These are phyloP conservation scores for Phlyctochytrium planicorne DNA, from an alignment of 192 early-diverging fungal species.

Conservation along the genomic window DNA sequence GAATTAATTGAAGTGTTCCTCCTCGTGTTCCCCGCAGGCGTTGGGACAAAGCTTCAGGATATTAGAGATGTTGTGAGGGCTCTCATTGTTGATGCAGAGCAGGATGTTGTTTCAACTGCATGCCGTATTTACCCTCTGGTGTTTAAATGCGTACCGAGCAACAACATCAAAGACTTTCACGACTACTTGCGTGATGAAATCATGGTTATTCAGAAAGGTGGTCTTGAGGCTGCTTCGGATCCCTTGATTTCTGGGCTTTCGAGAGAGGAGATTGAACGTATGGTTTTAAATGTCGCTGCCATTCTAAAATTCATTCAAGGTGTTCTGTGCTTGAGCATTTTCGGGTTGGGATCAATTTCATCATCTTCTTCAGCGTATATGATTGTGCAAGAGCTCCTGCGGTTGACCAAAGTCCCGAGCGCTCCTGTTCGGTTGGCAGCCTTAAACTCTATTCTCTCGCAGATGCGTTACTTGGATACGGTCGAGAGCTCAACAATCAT, in stretches of 20 bases:
- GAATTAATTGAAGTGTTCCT: constrained; percentile 52
- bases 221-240: constrained; percentile 38
- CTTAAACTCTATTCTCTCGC: constrained; percentile 35
- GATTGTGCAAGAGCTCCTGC: constrained; percentile 49
- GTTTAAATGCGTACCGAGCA: constrained; percentile 39
- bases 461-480: constrained; percentile 37
- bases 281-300: neutral
- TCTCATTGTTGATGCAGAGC: constrained; percentile 43
- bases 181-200: constrained; percentile 49
- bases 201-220: constrained; percentile 35
- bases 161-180: constrained; percentile 42
- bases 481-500: constrained; percentile 30
- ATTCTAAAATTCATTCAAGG: constrained; percentile 17
- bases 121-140: constrained; percentile 51
- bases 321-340: constrained; percentile 34
- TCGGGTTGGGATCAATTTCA: constrained; percentile 34
- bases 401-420: constrained; percentile 27
- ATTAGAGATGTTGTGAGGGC: constrained; percentile 48
- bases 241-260: constrained; percentile 43
- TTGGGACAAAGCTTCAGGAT: constrained; percentile 42
- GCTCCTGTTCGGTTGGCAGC: constrained; percentile 36
- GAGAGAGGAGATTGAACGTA: constrained; percentile 39
- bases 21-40: constrained; percentile 54
- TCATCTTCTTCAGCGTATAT: constrained; percentile 22
- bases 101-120: constrained; percentile 37